phyloP scores from a whole-genome alignment of 768 basidiomycete species.

The Fomitopsis serialis region DNA sequence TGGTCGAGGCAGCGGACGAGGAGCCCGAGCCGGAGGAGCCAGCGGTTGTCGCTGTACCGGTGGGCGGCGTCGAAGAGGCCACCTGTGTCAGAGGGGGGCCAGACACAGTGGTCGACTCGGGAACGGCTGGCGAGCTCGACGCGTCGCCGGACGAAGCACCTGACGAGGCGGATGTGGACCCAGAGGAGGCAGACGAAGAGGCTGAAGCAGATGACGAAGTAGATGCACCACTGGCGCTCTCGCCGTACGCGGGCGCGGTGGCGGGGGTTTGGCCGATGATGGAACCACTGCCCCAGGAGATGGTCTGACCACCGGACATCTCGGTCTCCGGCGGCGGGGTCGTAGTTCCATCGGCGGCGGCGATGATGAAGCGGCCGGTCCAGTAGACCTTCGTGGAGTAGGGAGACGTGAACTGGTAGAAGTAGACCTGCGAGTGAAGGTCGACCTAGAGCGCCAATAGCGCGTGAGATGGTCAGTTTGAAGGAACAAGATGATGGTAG shows the following conservation, averaged over 20 bases:
- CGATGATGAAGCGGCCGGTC: conserved; percentile 78
- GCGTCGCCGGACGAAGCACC: neutral
- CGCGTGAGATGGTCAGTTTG: neutral
- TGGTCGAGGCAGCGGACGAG: neutral
- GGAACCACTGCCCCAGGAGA: conserved; percentile 65
- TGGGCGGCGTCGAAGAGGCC: neutral
- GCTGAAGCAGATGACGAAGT: neutral
- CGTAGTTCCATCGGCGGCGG: conserved; percentile 39
- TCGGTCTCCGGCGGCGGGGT: conserved; percentile 44
- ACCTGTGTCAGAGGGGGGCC: neutral
- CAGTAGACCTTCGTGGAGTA: conserved; percentile 39
- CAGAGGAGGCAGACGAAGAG: conserved; percentile 1
- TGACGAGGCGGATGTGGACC: conserved; percentile 1
- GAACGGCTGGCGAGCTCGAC: neutral
- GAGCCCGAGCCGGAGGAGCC: neutral
- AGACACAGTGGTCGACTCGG: neutral
- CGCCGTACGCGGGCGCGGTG: conserved; percentile 16
- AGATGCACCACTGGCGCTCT: conserved; percentile 4
- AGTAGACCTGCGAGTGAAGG: conserved; percentile 66
- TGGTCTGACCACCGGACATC: conserved; percentile 40
- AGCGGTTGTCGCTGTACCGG: neutral
- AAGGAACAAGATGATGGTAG: neutral
- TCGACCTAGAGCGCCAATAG: too few species aligned
- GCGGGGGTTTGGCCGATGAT: conserved; percentile 39
- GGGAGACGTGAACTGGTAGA: conserved; percentile 67